Percentiles rank a stretch among this genome's conserved stretches.
Conservation (phyloP, 139 green algal genomes). For the Bryopsis sp. region DNA sequence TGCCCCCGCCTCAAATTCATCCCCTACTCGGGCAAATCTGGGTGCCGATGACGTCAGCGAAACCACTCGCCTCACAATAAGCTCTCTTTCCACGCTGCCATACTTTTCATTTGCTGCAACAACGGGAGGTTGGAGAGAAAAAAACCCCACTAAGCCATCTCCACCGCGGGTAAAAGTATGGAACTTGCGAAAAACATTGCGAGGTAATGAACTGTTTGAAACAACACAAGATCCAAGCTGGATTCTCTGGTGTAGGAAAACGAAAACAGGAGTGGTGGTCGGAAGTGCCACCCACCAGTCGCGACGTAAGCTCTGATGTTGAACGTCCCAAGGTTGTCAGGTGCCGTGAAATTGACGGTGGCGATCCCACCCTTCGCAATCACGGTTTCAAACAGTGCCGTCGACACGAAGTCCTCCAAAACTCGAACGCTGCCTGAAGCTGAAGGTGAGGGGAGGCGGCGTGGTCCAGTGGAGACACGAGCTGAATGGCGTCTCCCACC, state of each 20-base stretch:
- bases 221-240: too few relatives aligned
- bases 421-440: too few relatives aligned
- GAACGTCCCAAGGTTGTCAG: constrained; percentile 38
- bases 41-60: constrained; percentile 45
- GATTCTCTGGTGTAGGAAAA: too few relatives aligned
- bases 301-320: constrained; percentile 23
- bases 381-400: constrained; percentile 5
- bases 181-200: too few relatives aligned
- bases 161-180: too few relatives aligned
- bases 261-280: too few relatives aligned
- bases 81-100: constrained; percentile 28
- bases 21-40: constrained; percentile 37
- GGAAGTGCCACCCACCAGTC: constrained; percentile 21
- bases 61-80: constrained; percentile 39
- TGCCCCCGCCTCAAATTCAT: constrained; percentile 45
- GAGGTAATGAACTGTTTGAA: too few relatives aligned
- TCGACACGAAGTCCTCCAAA: neutral
- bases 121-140: too few relatives aligned
- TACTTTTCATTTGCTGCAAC: constrained; percentile 27
- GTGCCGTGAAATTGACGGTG: constrained; percentile 21
- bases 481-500: too few relatives aligned
- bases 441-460: too few relatives aligned
- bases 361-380: neutral
- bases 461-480: too few relatives aligned
- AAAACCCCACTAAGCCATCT: too few relatives aligned